Base-by-base conservation (phyloP, 306 rosid genomes). In the Castanea crenata region DNA sequence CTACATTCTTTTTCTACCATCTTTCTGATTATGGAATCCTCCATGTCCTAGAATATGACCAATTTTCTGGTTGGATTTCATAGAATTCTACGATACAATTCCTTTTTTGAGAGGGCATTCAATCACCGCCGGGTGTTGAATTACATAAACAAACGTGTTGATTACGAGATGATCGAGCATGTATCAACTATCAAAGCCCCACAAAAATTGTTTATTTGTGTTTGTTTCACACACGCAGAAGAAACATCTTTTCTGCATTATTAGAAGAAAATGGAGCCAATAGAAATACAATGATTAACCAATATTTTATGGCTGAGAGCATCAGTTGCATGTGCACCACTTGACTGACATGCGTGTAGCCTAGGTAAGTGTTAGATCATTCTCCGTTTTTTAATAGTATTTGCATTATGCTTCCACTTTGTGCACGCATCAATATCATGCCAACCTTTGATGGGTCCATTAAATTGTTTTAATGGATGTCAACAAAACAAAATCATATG, bases 281-380 rank as follows among this genome's bases (percentile, higher is more conserved):
- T 41, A 41, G 12, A 41, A 8, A 41, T 41, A 25, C 51, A 11
- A n/a, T 72, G 46, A 35, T 49, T 23, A 23, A 8, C 62, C 56
- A 27, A 68, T 52, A 69, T 63, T 41, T 38, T 68, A 83, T 74
- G 64, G 61, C 81, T 76, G 6, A 76, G 77, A 75, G 74, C 20
- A 77, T 76, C 78, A 78, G 65, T 78, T 67, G 81, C 91, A 91
- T 80, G 89, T 82, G 88, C 87, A 79, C 79, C 81, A 76, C 67
- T 76, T 83, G 85, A 80, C 67, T 51, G 85, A 80, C 67, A 41
- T 76, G 80, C 56, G 83, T 58, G 86, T 54, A 35, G 56, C 80
- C 73, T 64, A 52, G 83, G 88, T 70, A 71, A 55, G 55, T 71
- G 75, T 25, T 15, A 41, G 44, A 76, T 10, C 61, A 71, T 55